Evolutionary conservation across 495 filamentous ascomycete species (phyloP), one percentile per base, ranked within the genome.

Genomic region (Copromyces sp.): DNA sequence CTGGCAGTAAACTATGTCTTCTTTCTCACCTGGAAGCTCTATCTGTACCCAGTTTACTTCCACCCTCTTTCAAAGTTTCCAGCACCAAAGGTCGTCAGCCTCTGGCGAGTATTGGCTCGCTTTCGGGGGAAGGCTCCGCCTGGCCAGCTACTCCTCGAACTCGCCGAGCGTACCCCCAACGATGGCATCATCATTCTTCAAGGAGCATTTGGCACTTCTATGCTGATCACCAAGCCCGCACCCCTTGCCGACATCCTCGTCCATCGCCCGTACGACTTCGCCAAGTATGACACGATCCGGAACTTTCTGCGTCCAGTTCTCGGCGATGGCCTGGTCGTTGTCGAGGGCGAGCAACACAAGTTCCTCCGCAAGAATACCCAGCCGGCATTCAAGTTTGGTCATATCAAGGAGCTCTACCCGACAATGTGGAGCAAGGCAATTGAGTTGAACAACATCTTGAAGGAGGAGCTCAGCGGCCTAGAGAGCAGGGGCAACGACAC

Each of bases 371-470:
- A 90, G 76, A 89, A 90, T 69, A 85, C 97, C 7, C 88, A 91
- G 85, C 94, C 93, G 3, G 94, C 93, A 1, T 98, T 97, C 77
- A 83, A 90, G 7, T 95, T 90, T 77, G 86, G 92, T n/a, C 94
- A 96, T 76, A 83, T 97, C 77, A 95, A 94, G 77, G 88, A 95
- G 70, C 85, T 97, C 1, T 94, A 95, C 69, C 90, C 93, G 0
- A 79, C 90, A 8, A 96, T 97, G 82, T 97, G 93, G 93, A 69
- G 76, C 39, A 96, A 95, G 80, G 79, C 82, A 14, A 74, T 80
- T 17, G 80, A 83, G n/a, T 39, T 75, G 40, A 70, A 38, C n/a
- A 20, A 68, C 4, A 61, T 7, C 14, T 71, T 77, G 16, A 47
- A 68, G n/a, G 72, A 79, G 41, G 87, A 74, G 78, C 82, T 8